A percentile compares a stretch with the other conserved stretches of the same genome.
Evolutionary conservation across 2,329 filamentous ascomycete genomes (phyloP).

Genomic region (Drechslera avenae): DNA sequence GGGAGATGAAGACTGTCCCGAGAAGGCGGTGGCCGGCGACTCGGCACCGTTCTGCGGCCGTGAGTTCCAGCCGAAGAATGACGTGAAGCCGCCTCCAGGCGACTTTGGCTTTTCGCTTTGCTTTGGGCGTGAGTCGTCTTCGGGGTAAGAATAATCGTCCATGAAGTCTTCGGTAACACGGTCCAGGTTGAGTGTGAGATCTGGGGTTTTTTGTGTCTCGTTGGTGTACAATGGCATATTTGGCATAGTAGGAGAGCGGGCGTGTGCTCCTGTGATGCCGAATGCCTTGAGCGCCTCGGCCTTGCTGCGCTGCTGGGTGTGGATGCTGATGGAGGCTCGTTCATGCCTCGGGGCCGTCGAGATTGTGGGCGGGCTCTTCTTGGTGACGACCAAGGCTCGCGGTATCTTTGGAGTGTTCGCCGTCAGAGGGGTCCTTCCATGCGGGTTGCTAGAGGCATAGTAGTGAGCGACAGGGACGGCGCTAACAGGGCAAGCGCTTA

Average conservation of each 20-base stretch:
- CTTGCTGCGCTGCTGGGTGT: slow-evolving; percentile 34
- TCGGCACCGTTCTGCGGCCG: slow-evolving; percentile 59
- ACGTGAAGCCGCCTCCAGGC: slow-evolving; percentile 61
- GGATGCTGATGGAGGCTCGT: slow-evolving; percentile 42
- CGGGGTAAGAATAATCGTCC: slow-evolving; percentile 42
- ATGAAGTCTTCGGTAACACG: slow-evolving; percentile 46
- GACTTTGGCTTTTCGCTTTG: slow-evolving; percentile 50
- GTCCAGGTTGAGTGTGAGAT: slow-evolving; percentile 44
- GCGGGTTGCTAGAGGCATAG: slow-evolving; percentile 38
- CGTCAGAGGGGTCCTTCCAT: slow-evolving; percentile 40
- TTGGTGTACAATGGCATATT: slow-evolving; percentile 45
- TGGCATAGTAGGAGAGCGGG: slow-evolving; percentile 47
- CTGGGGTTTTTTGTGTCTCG: slow-evolving; percentile 30
- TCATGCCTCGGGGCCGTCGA: slow-evolving; percentile 42
- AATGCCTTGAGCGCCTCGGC: slow-evolving; percentile 33
- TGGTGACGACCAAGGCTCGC: slow-evolving; percentile 27
- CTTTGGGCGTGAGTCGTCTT: slow-evolving; percentile 30
- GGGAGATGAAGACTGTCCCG: slow-evolving; percentile 64
- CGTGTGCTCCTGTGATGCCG: slow-evolving; percentile 29
- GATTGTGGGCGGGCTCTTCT: slow-evolving; percentile 8
- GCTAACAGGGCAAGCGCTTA: slow-evolving; percentile 1
- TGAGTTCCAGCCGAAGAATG: slow-evolving; percentile 71
- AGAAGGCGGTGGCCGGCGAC: slow-evolving; percentile 67
- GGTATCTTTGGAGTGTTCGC: slow-evolving; percentile 31
- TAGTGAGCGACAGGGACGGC: slow-evolving; percentile 21